Conservation (phyloP, 2,329 filamentous ascomycete genomes). For the Stagonosporopsis tanaceti region DNA sequence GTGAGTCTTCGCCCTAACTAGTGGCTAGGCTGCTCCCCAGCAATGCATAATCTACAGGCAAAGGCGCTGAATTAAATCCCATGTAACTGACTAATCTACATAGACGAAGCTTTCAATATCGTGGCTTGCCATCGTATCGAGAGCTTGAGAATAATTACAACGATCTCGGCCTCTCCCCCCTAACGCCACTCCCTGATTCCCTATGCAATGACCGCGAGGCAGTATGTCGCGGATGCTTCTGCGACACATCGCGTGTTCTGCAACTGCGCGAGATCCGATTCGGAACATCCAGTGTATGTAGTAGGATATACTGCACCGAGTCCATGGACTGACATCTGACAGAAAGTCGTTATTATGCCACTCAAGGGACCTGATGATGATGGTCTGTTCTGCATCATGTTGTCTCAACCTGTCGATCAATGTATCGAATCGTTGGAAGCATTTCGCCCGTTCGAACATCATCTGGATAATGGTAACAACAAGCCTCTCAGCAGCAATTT, state of each 20-base stretch:
- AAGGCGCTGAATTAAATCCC: too few relatives aligned
- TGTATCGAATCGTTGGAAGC: conserved; percentile 21
- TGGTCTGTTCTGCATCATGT: conserved; percentile 31
- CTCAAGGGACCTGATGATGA: conserved; percentile 23
- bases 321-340: conserved; percentile 1
- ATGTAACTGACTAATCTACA: background rate
- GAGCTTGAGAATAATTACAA: conserved; percentile 10
- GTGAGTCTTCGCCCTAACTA: background rate
- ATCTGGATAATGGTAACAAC: background rate
- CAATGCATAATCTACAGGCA: background rate
- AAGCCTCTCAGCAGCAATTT: conserved; percentile 22
- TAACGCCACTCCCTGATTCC: background rate
- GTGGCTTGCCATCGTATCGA: background rate
- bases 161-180: background rate
- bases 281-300: background rate
- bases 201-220: conserved; percentile 18
- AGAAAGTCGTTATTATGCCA: conserved; percentile 32
- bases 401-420: conserved; percentile 25
- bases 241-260: conserved; percentile 18
- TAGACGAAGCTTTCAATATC: background rate
- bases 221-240: conserved; percentile 32
- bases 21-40: too few relatives aligned
- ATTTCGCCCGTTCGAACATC: conserved; percentile 26
- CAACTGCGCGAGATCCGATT: conserved; percentile 26
- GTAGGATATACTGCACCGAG: background rate